These are phyloP conservation scores for Hsuehochloa calcarea DNA, from an alignment of 176 grass and related monocot species.

Conservation along the genomic window DNA sequence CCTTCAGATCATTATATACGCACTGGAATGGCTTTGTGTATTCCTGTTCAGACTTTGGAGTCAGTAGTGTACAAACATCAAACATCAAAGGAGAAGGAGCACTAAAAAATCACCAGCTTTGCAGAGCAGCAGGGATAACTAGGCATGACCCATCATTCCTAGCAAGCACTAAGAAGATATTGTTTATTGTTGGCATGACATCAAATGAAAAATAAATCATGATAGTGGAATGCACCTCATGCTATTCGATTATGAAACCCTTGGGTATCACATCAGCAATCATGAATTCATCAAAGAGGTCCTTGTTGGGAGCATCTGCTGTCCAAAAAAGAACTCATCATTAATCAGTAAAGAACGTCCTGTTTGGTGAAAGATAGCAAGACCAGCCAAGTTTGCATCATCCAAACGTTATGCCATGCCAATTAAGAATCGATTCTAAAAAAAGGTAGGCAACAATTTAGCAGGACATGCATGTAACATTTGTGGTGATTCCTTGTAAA, in stretches of 20 bases:
- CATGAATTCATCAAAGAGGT: not conserved
- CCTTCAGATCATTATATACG: not conserved
- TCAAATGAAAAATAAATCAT: not conserved
- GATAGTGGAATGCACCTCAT: not conserved
- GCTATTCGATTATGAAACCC: not conserved
- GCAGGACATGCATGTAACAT: not conserved
- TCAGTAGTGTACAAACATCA: conserved; percentile 28
- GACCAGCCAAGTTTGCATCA: not conserved
- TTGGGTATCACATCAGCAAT: not conserved
- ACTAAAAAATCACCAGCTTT: not conserved
- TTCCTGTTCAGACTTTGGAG: conserved; percentile 14
- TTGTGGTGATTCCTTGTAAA: not conserved
- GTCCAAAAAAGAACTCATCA: not conserved
- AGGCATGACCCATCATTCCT: not conserved
- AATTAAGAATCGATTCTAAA: not conserved
- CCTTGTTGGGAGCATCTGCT: not conserved
- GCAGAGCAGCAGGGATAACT: not conserved
- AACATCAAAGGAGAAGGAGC: not conserved
- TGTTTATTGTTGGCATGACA: not conserved
- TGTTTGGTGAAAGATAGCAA: not conserved
- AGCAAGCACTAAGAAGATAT: conserved; percentile 13
- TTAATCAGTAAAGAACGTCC: not conserved
- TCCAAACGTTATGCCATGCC: not conserved
- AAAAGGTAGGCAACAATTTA: not conserved
- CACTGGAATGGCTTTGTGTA: not conserved